These are phyloP conservation scores for Aureobasidium sp. DNA, from an alignment of 2,329 filamentous ascomycete genomes.

Conservation along the genomic window DNA sequence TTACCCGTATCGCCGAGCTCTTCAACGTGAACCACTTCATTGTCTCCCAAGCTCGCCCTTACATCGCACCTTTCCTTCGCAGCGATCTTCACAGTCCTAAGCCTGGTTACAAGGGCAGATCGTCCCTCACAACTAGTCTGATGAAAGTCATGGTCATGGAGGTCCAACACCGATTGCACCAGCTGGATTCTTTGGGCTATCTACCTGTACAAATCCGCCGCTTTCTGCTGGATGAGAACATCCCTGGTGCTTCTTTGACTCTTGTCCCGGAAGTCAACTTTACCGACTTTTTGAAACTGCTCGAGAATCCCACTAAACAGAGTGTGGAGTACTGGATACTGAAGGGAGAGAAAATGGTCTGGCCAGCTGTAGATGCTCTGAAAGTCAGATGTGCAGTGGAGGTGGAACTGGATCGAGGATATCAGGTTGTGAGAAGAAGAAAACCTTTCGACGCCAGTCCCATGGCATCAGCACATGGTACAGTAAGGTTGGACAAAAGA, in stretches of 20 bases:
- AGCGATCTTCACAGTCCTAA: constrained; percentile 69
- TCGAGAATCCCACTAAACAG: constrained; percentile 73
- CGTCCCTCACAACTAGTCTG: constrained; percentile 40
- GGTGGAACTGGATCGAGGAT: constrained; percentile 77
- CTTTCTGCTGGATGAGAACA: constrained; percentile 70
- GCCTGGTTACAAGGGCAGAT: constrained; percentile 50
- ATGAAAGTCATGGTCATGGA: constrained; percentile 58
- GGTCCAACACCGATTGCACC: constrained; percentile 68
- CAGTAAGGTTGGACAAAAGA: constrained; percentile 1
- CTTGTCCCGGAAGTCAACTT: constrained; percentile 71
- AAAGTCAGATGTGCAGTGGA: constrained; percentile 78
- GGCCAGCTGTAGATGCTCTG: constrained; percentile 78
- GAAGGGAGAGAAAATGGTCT: constrained; percentile 77
- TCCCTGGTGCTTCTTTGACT: constrained; percentile 52
- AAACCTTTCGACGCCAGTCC: constrained; percentile 35
- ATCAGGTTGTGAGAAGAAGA: constrained; percentile 63
- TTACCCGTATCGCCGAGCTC: constrained; percentile 67
- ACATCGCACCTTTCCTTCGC: constrained; percentile 76
- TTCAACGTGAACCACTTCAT: constrained; percentile 97
- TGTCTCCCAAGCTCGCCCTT: constrained; percentile 83
- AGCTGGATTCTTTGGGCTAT: constrained; percentile 68
- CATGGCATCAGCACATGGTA: background rate
- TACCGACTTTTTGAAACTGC: constrained; percentile 64
- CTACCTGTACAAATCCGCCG: constrained; percentile 62
- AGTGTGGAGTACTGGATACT: constrained; percentile 78